Percentiles rank a stretch among this genome's conserved stretches.
phyloP scores from a whole-genome alignment of 768 basidiomycete genomes.

The Pleurotus platypus region DNA sequence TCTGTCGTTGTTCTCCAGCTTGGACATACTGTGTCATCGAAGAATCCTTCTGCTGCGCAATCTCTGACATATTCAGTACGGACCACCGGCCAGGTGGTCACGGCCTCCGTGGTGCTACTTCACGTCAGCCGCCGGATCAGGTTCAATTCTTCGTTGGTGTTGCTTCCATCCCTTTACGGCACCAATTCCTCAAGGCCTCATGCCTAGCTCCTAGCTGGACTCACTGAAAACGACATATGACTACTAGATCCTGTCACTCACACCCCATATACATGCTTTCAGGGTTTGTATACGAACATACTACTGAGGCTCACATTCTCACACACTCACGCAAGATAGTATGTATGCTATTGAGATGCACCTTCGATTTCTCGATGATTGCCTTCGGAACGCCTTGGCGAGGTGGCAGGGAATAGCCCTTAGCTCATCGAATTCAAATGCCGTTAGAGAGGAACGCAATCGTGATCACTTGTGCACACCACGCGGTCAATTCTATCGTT shows the following conservation, averaged over 20 bases:
- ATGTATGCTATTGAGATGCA: not conserved
- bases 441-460: not conserved
- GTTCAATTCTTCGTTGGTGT: not conserved
- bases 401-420: not conserved
- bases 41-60: not conserved
- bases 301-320: no score
- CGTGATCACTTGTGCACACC: not conserved
- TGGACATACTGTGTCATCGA: no score
- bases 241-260: no score
- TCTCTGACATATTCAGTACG: not conserved
- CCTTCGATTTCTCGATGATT: not conserved
- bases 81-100: not conserved
- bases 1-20: no score
- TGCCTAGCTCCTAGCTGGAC: not conserved
- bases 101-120: not conserved
- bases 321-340: not conserved
- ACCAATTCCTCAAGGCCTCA: not conserved
- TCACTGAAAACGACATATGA: no score
- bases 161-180: not conserved
- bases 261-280: no score
- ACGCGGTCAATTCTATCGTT: not conserved
- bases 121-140: slow-evolving; percentile 5
- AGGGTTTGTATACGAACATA: no score
- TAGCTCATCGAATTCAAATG: not conserved
- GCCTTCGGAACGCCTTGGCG: not conserved